Evolutionary conservation across 177 flowering plant genomes (phyloP), one percentile per base, ranked within the genome.

Genomic region (Vitis hybrid): DNA sequence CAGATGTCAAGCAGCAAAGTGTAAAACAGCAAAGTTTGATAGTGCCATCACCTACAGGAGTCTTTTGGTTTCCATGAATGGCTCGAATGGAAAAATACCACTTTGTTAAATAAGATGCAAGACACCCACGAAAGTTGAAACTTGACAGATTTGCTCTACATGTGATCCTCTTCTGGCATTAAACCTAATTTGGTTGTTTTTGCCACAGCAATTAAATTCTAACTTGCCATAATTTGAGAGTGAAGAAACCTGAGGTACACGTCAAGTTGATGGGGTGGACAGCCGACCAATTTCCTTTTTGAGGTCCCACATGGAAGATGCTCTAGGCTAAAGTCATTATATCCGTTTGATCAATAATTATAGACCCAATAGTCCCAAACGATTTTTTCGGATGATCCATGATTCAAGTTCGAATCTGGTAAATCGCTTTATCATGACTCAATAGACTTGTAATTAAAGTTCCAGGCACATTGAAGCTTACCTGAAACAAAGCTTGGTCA

Each of bases 251-350:
- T 62, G 55, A 58, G 50, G 66, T 68, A 56, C 66, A 75, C 74
- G 73, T 70, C 77, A 69, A 61, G 40, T 62, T 75, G 71, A 75
- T 62, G 64, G 68, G 62, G 68, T 56, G 70, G 74, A 75, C 74
- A 62, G 65, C 65, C 63, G 71, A 75, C 68, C 74, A 65, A 70
- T 75, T 51, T 59, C 23, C 14, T 5, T 15, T 64, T 8, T 55
- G 5, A 62, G 71, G 68, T 52, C 70, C 70, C 66, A 60, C 66
- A 12, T 1, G 32, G 19, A 72, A 72, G 70, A 72, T 72, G 21
- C 70, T 19, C 68, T 30, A 32, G 50, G 10, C 21, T 51, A 13
- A 58, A 58, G 61, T 17, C 21, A 55, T 13, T 17, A 14, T 13
- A 55, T 55, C 57, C 57, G 18, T 55, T 17, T 55, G 19, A 40